Base-by-base conservation (phyloP, 2,329 filamentous ascomycete species). In the Cucurbitaria berberidis region DNA sequence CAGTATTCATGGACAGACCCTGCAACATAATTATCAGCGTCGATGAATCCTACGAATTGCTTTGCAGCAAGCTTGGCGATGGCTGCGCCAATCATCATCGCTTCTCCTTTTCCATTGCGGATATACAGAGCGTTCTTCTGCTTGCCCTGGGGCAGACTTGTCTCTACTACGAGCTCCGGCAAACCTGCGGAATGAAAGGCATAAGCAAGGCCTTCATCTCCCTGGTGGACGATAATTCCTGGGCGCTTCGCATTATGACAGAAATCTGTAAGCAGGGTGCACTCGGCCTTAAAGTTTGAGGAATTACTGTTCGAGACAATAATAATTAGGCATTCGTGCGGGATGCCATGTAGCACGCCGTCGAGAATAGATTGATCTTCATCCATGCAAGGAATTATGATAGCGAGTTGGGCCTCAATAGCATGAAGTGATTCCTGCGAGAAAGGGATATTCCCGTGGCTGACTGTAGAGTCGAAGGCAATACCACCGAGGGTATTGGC, bases 1-100 rank as follows among this genome's bases (percentile, higher is more conserved):
- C 60, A 63, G 36, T 63, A 63, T 19, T 63, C 60, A n/a, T 53
- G 52, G 10, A 63, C 55, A 13, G 58, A 48, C 5, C 60, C 58
- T 19, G 60, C 34, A 3, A 61, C 49, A 10, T 51, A 49, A n/a
- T 61, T 63, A 32, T 63, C 57, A 10, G 57, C 58, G n/a, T 63
- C 60, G 22, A 63, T 51, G 16, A 63, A 63, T 5, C 57, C 60
- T 1, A 63, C 38, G 11, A 49, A 59, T 6, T 40, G 11, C 21
- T 55, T 56, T 2, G 19, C 24, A 3, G 38, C 44, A 5, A 61
- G 53, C 21, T 61, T 61, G 2, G 57, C 51, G 5, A 61, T 27
- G 2, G 44, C 48, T 1, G 47, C 45, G 9, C 57, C 58, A 19
- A 61, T 56, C 27, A 59, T 53, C 55, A 63, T 63, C 11, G 55